Evolutionary conservation across 2,329 filamentous ascomycete genomes (phyloP).

Genomic region (Aspergillus sp.): DNA sequence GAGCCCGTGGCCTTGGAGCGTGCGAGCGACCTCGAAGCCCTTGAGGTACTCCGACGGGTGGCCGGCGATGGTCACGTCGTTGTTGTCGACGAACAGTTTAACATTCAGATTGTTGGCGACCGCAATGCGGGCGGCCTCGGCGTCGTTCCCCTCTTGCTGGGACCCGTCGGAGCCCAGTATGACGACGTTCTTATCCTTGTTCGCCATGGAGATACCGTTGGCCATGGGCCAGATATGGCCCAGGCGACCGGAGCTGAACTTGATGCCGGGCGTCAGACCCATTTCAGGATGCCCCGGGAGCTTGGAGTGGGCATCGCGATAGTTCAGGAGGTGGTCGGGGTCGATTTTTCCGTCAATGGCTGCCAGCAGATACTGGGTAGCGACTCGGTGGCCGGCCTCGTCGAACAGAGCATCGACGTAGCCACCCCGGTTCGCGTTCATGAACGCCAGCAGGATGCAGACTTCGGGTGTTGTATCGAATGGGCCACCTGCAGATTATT

Average conservation of each 20-base stretch:
- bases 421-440: conserved; percentile 23
- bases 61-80: conserved; percentile 34
- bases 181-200: conserved; percentile 28
- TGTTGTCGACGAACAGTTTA: conserved; percentile 33
- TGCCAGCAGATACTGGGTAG: conserved; percentile 32
- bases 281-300: conserved; percentile 33
- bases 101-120: conserved; percentile 29
- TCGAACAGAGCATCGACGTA: conserved; percentile 29
- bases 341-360: conserved; percentile 28
- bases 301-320: conserved; percentile 32
- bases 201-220: conserved; percentile 31
- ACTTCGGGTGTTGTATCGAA: conserved; percentile 34
- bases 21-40: conserved; percentile 24
- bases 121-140: conserved; percentile 31
- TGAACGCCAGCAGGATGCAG: conserved; percentile 30
- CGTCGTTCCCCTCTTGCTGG: conserved; percentile 35
- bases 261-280: conserved; percentile 30
- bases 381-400: conserved; percentile 33
- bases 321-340: conserved; percentile 32
- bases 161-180: conserved; percentile 32
- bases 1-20: conserved; percentile 28
- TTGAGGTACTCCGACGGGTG: conserved; percentile 32
- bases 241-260: conserved; percentile 33
- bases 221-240: conserved; percentile 33
- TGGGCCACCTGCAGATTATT: too few relatives aligned